Conservation (phyloP, 164 flowering plant genomes). For the Warburgia ugandensis region DNA sequence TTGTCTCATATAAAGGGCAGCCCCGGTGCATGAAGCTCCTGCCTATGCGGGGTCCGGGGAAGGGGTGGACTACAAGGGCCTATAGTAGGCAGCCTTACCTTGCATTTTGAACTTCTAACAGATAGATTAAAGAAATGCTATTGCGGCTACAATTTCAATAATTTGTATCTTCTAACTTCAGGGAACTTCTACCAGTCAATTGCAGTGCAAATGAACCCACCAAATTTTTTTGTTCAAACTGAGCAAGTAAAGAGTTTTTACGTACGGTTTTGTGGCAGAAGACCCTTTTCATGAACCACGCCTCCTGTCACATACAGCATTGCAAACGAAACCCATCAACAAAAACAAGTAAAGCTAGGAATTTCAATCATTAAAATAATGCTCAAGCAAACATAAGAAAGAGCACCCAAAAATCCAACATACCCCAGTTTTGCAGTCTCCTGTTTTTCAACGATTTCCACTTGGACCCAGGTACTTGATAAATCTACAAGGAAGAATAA, state of each 20-base stretch:
- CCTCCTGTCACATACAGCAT: constrained; percentile 46
- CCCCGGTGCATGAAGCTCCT: no score
- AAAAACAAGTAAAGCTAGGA: background rate
- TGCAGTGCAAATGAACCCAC: background rate
- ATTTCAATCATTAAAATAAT: background rate
- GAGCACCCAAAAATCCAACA: constrained; percentile 5
- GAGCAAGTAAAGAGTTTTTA: constrained; percentile 1
- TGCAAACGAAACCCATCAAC: background rate
- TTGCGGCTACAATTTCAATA: no score
- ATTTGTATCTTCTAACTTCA: no score
- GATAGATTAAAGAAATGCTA: no score
- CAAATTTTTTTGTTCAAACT: background rate
- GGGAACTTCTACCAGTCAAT: background rate
- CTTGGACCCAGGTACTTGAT: constrained; percentile 57
- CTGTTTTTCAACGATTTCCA: constrained; percentile 84
- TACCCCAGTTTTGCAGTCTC: constrained; percentile 93
- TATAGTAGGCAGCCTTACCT: no score
- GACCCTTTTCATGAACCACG: constrained; percentile 89
- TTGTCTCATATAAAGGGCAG: no score
- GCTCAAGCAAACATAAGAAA: background rate
- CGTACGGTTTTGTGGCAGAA: constrained; percentile 74
- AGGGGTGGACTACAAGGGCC: no score
- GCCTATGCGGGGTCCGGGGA: no score
- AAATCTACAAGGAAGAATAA: constrained; percentile 32
- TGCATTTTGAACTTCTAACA: no score